phyloP scores from a whole-genome alignment of 73 alveolate species.

The Paramecium caudatum region DNA sequence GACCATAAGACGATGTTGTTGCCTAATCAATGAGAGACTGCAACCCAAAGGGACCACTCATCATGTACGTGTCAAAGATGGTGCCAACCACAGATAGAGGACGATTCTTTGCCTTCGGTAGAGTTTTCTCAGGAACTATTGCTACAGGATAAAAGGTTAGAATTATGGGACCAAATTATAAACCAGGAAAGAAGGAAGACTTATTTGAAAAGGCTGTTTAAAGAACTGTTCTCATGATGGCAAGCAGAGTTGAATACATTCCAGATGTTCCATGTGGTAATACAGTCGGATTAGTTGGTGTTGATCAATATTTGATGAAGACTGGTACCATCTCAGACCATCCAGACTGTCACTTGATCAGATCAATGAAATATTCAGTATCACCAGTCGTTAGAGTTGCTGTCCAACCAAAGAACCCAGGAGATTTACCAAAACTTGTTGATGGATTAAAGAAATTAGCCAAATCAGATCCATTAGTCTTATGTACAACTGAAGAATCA shows the following conservation, averaged over 20 bases:
- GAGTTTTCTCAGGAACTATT: conserved; percentile 99
- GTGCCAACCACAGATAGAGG: conserved; percentile 99
- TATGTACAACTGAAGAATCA: conserved; percentile 91
- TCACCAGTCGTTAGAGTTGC: conserved; percentile 99
- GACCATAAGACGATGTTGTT: conserved; percentile 99
- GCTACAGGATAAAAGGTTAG: conserved; percentile 98
- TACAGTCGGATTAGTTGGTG: conserved; percentile 98
- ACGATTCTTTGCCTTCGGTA: conserved; percentile 99
- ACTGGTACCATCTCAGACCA: conserved; percentile 98
- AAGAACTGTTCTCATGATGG: conserved; percentile 97
- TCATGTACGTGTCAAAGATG: conserved; percentile 99
- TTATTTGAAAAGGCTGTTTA: conserved; percentile 94
- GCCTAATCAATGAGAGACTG: conserved; percentile 96
- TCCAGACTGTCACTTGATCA: conserved; percentile 95
- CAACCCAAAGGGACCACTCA: conserved; percentile 98
- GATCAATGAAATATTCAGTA: conserved; percentile 99
- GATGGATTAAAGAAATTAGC: conserved; percentile 98
- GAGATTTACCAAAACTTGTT: conserved; percentile 98
- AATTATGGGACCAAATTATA: conserved; percentile 99
- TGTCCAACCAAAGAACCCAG: conserved; percentile 97
- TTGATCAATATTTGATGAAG: conserved; percentile 95
- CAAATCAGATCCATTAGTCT: conserved; percentile 97
- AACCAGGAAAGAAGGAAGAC: conserved; percentile 98
- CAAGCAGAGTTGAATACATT: conserved; percentile 94
- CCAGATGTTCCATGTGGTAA: conserved; percentile 99